Percentiles rank a stretch among this genome's conserved stretches.
phyloP scores from a whole-genome alignment of 305 asterid species.

The Ruellia speciosa region DNA sequence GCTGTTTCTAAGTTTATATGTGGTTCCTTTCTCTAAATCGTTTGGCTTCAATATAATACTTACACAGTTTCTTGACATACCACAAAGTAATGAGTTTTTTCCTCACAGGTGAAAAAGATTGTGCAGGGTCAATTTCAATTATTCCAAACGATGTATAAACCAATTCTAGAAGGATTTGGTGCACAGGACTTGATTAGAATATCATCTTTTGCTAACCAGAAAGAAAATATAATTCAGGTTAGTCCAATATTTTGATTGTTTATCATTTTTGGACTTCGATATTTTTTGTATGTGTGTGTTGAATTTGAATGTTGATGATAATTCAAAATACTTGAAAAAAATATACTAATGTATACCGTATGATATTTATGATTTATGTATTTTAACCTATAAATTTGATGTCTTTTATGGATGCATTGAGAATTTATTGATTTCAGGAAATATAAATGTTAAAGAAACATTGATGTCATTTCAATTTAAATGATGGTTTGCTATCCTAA shows the following conservation, averaged over 20 bases:
- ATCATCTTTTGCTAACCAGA: constrained; percentile 36
- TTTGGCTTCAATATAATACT: not conserved
- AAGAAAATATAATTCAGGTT: constrained; percentile 48
- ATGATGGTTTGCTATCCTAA: no score
- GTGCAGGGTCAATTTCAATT: constrained; percentile 62
- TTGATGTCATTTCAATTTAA: no score
- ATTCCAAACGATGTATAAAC: constrained; percentile 51
- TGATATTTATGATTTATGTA: no score
- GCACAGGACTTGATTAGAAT: constrained; percentile 39
- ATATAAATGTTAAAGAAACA: no score
- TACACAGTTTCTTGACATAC: constrained; percentile 12
- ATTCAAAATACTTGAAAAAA: no score
- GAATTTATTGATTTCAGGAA: no score
- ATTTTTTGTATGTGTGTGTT: no score
- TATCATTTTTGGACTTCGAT: constrained; percentile 1
- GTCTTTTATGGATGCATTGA: no score
- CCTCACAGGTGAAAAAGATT: constrained; percentile 56
- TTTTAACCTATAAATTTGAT: no score
- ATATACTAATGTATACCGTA: no score
- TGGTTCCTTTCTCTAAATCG: constrained; percentile 14
- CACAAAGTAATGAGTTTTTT: constrained; percentile 3
- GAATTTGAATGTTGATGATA: no score
- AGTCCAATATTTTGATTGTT: constrained; percentile 21
- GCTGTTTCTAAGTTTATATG: constrained; percentile 2
- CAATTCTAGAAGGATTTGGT: constrained; percentile 55